A percentile compares a stretch with the other conserved stretches of the same genome.
Evolutionary conservation across 176 grass and related monocot genomes (phyloP).

Genomic region (Aegilops speltoides): DNA sequence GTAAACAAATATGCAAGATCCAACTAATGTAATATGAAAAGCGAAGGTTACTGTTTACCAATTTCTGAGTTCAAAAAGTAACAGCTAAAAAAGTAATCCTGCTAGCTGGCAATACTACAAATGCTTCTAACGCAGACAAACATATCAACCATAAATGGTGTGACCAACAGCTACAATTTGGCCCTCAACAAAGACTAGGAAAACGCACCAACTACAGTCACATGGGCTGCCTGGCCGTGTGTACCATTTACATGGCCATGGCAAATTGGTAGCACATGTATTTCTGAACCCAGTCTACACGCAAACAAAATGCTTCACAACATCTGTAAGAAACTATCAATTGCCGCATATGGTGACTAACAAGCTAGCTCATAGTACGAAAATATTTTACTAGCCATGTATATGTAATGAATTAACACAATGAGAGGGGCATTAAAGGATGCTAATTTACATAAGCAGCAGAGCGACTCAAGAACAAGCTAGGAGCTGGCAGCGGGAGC

Average conservation of each 20-base stretch:
- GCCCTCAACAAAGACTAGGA: not conserved
- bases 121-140: slow-evolving; percentile 5
- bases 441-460: not conserved
- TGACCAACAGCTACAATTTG: not conserved
- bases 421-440: not conserved
- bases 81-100: not conserved
- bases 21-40: too few relatives aligned
- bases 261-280: not conserved
- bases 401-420: too few relatives aligned
- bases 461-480: too few relatives aligned
- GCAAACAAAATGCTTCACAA: not conserved
- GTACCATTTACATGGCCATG: too few relatives aligned
- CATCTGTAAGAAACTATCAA: too few relatives aligned
- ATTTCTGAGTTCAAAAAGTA: not conserved
- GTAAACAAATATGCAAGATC: not conserved
- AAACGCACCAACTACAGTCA: not conserved
- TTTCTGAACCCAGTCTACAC: not conserved
- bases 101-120: not conserved
- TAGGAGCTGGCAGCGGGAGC: too few relatives aligned
- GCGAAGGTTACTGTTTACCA: not conserved
- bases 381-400: not conserved
- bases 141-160: slow-evolving; percentile 3
- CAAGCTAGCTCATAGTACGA: not conserved
- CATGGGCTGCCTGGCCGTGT: not conserved
- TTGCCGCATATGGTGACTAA: too few relatives aligned